phyloP scores from a whole-genome alignment of 768 basidiomycete species.

The Vishniacozyma victoriae region DNA sequence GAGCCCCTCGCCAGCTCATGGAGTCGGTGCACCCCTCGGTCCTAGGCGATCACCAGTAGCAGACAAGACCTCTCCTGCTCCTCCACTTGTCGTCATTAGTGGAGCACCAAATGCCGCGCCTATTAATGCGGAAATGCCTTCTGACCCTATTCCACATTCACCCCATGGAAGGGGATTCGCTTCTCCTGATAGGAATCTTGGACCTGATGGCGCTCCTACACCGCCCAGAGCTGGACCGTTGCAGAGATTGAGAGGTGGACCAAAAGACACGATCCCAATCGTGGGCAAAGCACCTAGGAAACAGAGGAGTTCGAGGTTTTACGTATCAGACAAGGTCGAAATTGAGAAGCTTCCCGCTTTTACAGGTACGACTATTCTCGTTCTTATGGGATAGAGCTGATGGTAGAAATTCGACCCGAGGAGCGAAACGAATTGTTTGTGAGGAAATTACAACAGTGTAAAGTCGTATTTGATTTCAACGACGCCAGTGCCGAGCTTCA shows the following conservation, averaged over 20 bases:
- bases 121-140: constrained; percentile 47
- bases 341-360: constrained; percentile 91
- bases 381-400: constrained; percentile 9
- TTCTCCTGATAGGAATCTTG: constrained; percentile 33
- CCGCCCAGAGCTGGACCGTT: constrained; percentile 48
- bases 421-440: constrained; percentile 89
- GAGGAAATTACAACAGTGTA: constrained; percentile 91
- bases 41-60: constrained; percentile 35
- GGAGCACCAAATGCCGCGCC: constrained; percentile 24
- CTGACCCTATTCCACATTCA: constrained; percentile 48
- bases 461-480: constrained; percentile 97
- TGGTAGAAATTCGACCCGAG: constrained; percentile 72
- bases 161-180: constrained; percentile 44
- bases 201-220: constrained; percentile 38
- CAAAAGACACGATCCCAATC: constrained; percentile 95
- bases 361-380: constrained; percentile 43
- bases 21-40: constrained; percentile 25
- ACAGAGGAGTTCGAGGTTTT: constrained; percentile 93
- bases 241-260: constrained; percentile 48
- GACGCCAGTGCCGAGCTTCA: constrained; percentile 91
- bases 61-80: constrained; percentile 47
- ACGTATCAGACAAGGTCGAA: constrained; percentile 91
- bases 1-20: neutral
- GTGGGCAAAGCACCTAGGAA: constrained; percentile 88
- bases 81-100: constrained; percentile 48